Evolutionary conservation across 768 basidiomycete genomes (phyloP), one percentile per base, ranked within the genome.

Genomic region (Terana coerulea): DNA sequence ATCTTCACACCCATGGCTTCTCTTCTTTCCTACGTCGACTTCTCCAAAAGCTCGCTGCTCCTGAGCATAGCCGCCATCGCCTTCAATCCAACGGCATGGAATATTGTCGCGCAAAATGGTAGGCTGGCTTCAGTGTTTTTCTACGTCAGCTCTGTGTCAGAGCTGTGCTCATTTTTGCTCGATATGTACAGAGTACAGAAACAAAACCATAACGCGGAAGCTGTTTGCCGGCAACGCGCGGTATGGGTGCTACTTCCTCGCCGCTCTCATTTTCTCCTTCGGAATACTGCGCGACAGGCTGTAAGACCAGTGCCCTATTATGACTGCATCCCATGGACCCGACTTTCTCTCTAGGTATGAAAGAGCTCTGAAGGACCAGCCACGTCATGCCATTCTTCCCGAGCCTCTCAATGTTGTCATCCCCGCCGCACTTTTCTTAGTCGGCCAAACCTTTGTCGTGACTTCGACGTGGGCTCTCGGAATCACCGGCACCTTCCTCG

Each of bases 11-110:
- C 28, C 26, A 65, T 66, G 61, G 61, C 65, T 61, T 51, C 64
- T 22, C 56, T 74, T 22, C 57, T 55, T 19, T 56, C 61, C 41
- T 29, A 67, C 37, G 54, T 95, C 2, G 84, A 95, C 70, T 62
- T 77, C 25, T 79, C 74, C 26, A 78, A 91, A 60, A 63, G 70
- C 5, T 89, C 89, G 19, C 65, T 98, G 34, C 77, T 76, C 61
- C 47, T 88, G 15, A 81, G 82, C 0, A 55, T 93, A n/a, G 68
- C 78, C 3, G 67, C 86, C 52, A 90, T 95, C 43, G 63, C 81
- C 1, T 98, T 98, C 74, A 98, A 98, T 61, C 95, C 95, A 0
- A 83, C 84, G 1, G 93, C 87, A 52, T 99, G 95, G 95, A 99
- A 99, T 68, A 83, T 93, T 55, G 83, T 95, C 25, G 95, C 95